Evolutionary conservation across 176 grass and related monocot species (phyloP).

Genomic region (Eremochloa ophiuroides): DNA sequence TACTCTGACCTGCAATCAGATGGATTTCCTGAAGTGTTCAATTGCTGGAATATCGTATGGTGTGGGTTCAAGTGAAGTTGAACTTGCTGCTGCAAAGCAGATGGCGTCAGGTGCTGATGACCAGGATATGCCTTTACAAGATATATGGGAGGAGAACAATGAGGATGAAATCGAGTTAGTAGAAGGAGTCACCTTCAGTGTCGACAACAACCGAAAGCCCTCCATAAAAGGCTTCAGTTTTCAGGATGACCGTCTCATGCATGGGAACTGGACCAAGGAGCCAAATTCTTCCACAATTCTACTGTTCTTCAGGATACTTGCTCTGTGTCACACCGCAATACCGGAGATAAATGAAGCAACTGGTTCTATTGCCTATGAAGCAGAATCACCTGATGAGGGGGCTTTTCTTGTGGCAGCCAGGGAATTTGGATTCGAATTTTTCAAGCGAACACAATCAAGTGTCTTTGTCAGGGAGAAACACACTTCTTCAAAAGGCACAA

Average conservation of each 20-base stretch:
- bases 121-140: conserved; percentile 33
- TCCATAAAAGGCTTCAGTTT: conserved; percentile 91
- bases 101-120: conserved; percentile 53
- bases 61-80: conserved; percentile 84
- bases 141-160: conserved; percentile 61
- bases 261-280: conserved; percentile 89
- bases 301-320: conserved; percentile 96
- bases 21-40: conserved; percentile 98
- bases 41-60: conserved; percentile 88
- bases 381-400: conserved; percentile 94
- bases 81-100: conserved; percentile 86
- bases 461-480: conserved; percentile 72
- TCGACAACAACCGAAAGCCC: conserved; percentile 52
- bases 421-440: conserved; percentile 99
- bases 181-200: conserved; percentile 39
- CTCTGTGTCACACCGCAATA: conserved; percentile 87
- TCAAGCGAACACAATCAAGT: conserved; percentile 80
- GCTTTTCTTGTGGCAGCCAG: conserved; percentile 94
- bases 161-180: conserved; percentile 64
- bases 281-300: conserved; percentile 47
- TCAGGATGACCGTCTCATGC: conserved; percentile 77
- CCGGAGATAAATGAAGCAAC: conserved; percentile 80
- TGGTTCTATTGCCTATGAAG: conserved; percentile 81
- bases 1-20: conserved; percentile 97
- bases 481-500: conserved; percentile 49